A percentile compares a stretch with the other conserved stretches of the same genome.
phyloP scores from a whole-genome alignment of 495 filamentous ascomycete genomes.

The Talaromyces nanjingensis region DNA sequence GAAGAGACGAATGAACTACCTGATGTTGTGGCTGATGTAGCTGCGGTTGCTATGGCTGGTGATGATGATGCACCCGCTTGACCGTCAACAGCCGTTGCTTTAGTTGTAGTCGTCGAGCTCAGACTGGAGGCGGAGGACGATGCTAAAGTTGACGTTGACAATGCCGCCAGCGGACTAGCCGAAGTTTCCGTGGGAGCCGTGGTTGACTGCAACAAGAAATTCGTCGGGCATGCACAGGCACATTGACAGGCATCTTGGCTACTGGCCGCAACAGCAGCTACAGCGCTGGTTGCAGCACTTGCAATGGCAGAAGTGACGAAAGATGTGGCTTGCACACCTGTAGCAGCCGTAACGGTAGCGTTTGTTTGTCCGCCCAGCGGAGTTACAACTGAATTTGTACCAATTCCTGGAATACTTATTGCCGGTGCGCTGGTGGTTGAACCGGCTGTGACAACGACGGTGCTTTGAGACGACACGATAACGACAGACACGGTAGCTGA shows the following conservation, averaged over 20 bases:
- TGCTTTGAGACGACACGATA: background rate
- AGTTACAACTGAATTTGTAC: background rate
- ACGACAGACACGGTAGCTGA: background rate
- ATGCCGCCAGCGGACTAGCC: background rate
- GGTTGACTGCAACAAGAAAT: background rate
- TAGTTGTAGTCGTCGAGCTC: background rate
- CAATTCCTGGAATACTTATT: background rate
- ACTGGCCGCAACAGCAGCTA: background rate
- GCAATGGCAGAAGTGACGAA: background rate
- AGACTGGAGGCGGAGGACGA: background rate
- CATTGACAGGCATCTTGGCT: background rate
- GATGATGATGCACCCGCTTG: background rate
- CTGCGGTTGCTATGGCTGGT: background rate
- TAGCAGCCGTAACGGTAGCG: background rate
- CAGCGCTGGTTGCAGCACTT: background rate
- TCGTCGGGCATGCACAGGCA: constrained; percentile 1
- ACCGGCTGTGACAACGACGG: background rate
- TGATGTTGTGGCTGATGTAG: background rate
- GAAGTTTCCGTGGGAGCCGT: background rate
- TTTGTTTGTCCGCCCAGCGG: background rate
- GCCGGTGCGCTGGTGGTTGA: background rate
- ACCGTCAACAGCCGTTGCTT: background rate
- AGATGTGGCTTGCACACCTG: background rate
- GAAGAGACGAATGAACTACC: background rate
- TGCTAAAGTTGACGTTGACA: background rate